Percentiles rank a stretch among this genome's conserved stretches.
phyloP scores from a whole-genome alignment of 805 yeast species.

The Starmerella bombi region DNA sequence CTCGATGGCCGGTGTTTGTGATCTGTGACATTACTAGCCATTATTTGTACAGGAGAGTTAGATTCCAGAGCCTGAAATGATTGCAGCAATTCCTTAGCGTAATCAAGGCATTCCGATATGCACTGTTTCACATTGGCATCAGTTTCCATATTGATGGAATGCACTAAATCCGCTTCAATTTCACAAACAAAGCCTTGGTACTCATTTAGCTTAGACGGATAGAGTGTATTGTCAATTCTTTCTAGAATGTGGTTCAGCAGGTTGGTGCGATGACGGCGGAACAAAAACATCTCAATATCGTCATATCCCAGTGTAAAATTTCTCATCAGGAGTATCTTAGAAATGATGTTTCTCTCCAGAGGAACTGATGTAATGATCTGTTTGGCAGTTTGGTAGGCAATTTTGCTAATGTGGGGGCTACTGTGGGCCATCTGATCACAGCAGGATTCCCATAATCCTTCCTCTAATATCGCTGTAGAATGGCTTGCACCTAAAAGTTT shows the following conservation, averaged over 20 bases:
- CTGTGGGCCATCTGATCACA: slow-evolving; percentile 15
- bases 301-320: slow-evolving; percentile 8
- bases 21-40: too few species aligned
- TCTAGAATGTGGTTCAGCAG: slow-evolving; percentile 11
- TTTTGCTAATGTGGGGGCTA: slow-evolving; percentile 2
- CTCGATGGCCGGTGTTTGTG: too few species aligned
- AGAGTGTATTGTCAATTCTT: slow-evolving; percentile 7
- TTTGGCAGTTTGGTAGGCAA: slow-evolving; percentile 14
- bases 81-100: not conserved
- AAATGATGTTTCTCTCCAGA: slow-evolving; percentile 12
- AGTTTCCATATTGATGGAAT: not conserved
- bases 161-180: slow-evolving; percentile 9
- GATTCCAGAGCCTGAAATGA: too few species aligned
- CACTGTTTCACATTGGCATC: not conserved
- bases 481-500: slow-evolving; percentile 1
- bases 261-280: slow-evolving; percentile 15
- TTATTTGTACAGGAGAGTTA: too few species aligned
- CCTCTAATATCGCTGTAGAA: slow-evolving; percentile 5
- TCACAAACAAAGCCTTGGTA: slow-evolving; percentile 3
- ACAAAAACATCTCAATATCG: slow-evolving; percentile 2
- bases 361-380: slow-evolving; percentile 10
- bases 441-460: slow-evolving; percentile 19
- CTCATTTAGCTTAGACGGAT: not conserved
- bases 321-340: slow-evolving; percentile 15
- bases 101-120: not conserved